Conservation (phyloP, 2,329 filamentous ascomycete genomes). For the Tolypocladium album region DNA sequence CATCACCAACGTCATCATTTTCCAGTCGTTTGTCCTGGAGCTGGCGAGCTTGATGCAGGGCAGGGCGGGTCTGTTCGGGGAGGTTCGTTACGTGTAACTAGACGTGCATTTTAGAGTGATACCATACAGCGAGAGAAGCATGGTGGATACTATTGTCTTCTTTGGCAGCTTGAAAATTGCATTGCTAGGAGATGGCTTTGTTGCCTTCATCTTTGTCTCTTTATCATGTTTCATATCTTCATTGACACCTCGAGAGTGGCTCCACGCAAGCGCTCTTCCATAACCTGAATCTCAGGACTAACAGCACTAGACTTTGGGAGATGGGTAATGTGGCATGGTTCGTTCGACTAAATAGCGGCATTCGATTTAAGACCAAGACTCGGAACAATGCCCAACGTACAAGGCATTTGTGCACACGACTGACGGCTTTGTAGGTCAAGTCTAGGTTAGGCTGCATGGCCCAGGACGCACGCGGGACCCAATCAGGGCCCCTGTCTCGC, state of each 20-base stretch:
- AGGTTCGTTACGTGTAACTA: conserved; percentile 49
- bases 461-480: neutral
- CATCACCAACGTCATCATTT: conserved; percentile 66
- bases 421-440: neutral
- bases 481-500: neutral
- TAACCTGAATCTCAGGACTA: too few species aligned
- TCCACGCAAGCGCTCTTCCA: too few species aligned
- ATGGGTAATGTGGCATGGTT: too few species aligned
- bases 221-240: neutral
- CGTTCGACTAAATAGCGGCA: too few species aligned
- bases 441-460: neutral
- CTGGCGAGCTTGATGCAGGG: conserved; percentile 65
- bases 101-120: neutral
- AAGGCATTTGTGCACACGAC: neutral
- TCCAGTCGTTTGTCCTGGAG: conserved; percentile 73
- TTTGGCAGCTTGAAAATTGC: neutral
- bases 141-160: neutral
- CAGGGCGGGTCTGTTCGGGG: conserved; percentile 63
- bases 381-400: neutral
- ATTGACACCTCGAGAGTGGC: neutral
- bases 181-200: neutral
- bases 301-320: too few species aligned
- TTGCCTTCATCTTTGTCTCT: too few species aligned
- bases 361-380: neutral
- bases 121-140: neutral